A percentile compares a stretch with the other conserved stretches of the same genome.
Evolutionary conservation across 768 basidiomycete species (phyloP).

Genomic region (Macrolepiota albuminosa): DNA sequence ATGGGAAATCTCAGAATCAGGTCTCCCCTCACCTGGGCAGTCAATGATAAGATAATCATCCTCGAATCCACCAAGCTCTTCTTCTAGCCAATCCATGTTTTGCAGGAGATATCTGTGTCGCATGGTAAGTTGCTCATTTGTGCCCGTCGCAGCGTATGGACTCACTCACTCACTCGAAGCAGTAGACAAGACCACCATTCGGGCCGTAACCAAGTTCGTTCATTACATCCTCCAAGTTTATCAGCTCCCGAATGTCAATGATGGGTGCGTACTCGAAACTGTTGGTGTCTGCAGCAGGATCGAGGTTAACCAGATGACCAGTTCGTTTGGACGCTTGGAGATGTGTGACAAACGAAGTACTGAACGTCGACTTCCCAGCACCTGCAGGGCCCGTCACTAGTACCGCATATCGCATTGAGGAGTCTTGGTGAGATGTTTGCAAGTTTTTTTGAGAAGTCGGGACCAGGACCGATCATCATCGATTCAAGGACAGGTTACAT

Average conservation of each 20-base stretch:
- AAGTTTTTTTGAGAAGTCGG: not conserved
- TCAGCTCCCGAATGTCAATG: slow-evolving; percentile 91
- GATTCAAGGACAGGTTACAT: not conserved
- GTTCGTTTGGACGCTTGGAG: slow-evolving; percentile 75
- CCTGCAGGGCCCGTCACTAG: slow-evolving; percentile 95
- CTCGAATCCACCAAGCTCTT: slow-evolving; percentile 90
- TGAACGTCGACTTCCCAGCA: slow-evolving; percentile 96
- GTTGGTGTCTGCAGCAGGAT: slow-evolving; percentile 84
- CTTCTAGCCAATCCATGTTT: slow-evolving; percentile 98
- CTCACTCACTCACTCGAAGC: slow-evolving; percentile 93
- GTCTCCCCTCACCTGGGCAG: slow-evolving; percentile 63
- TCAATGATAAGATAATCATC: slow-evolving; percentile 94
- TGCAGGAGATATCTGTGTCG: slow-evolving; percentile 83
- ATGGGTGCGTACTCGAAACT: slow-evolving; percentile 90
- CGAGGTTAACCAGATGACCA: slow-evolving; percentile 93
- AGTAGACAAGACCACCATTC: slow-evolving; percentile 95
- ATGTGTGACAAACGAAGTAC: slow-evolving; percentile 83
- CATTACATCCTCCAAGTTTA: slow-evolving; percentile 96
- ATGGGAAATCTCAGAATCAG: not conserved
- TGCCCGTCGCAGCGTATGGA: slow-evolving; percentile 1
- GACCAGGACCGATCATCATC: not conserved
- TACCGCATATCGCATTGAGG: slow-evolving; percentile 79
- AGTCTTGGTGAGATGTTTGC: not conserved
- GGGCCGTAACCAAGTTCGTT: slow-evolving; percentile 91
- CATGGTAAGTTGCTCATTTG: not conserved